Conservation (phyloP, 805 yeast genomes). For the Schizosaccharomyces octosporus region DNA sequence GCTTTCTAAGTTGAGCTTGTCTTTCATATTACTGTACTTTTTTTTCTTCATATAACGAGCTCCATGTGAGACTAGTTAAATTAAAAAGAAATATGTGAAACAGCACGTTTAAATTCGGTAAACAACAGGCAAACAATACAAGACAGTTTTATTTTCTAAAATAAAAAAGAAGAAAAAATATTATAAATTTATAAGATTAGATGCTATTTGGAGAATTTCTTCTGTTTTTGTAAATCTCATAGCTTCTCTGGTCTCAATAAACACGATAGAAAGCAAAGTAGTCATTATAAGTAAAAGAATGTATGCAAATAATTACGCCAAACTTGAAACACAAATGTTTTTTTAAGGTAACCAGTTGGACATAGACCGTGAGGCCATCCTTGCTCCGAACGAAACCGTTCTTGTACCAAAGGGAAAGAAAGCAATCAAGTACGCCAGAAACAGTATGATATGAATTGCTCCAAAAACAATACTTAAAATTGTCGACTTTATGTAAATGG, state of each 20-base stretch:
- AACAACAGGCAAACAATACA: too few relatives aligned
- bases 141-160: too few relatives aligned
- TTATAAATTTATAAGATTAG: too few relatives aligned
- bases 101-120: too few relatives aligned
- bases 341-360: background rate
- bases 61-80: too few relatives aligned
- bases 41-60: too few relatives aligned
- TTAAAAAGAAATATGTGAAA: too few relatives aligned
- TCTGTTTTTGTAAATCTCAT: too few relatives aligned
- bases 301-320: background rate
- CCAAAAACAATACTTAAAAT: slow-evolving; percentile 55
- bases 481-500: slow-evolving; percentile 46
- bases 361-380: background rate
- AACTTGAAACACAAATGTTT: background rate
- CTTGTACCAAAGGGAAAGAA: slow-evolving; percentile 92
- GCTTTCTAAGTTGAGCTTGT: too few relatives aligned
- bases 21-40: too few relatives aligned
- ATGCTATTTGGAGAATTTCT: too few relatives aligned
- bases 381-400: slow-evolving; percentile 28
- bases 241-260: background rate
- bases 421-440: slow-evolving; percentile 70
- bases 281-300: background rate
- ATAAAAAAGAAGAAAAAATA: too few relatives aligned
- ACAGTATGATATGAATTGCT: slow-evolving; percentile 55
- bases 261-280: background rate